Base-by-base conservation (phyloP, 805 yeast genomes). In the Maudiozyma turicensis region DNA sequence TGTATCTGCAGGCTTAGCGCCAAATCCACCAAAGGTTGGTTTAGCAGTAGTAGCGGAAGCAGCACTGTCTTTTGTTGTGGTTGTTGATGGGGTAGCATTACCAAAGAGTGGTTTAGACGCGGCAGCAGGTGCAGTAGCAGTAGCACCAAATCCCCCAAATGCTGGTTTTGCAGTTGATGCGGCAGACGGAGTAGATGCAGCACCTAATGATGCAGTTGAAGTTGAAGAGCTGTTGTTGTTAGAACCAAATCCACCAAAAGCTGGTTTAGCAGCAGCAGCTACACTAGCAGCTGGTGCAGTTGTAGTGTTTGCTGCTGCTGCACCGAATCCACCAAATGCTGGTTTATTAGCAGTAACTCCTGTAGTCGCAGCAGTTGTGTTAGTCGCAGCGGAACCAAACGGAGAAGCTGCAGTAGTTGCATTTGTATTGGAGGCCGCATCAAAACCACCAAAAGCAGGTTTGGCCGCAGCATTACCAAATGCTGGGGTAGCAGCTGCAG, bases 391-490 rank as follows among this genome's bases (percentile, higher is more conserved):
- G 3, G 38, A 35, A 35, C 38, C 38, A 35, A 8, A 8, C 13
- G n/a, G 14, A 35, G 38, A 35, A n/a, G 48, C 45, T n/a, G 47
- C 11, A 4, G 28, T 6, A 48, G 40, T 28, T 8, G 40, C 14
- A 15, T 14, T 13, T 28, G 60, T 60, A 48, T 58, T 54, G 14
- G 53, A 28, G 38, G 57, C 58, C 28, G 55, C 14, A 38, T 50
- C 39, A 20, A 49, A 45, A 26, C 44, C 48, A 31, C 45, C 46
- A 37, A 38, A 32, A 37, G 39, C 37, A 5, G 47, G 35, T n/a
- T 28, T 20, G 32, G 40, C 13, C 13, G 42, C 38, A 8, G 51
- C 20, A 11, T 13, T 41, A 42, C 43, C 20, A 20, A 38, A 26
- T 8, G 51, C 13, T 7, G 11, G 32, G 4, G 44, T 30, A 37